phyloP scores from a whole-genome alignment of 78 protist genomes.

The Dictyostelium brefeldianum region DNA sequence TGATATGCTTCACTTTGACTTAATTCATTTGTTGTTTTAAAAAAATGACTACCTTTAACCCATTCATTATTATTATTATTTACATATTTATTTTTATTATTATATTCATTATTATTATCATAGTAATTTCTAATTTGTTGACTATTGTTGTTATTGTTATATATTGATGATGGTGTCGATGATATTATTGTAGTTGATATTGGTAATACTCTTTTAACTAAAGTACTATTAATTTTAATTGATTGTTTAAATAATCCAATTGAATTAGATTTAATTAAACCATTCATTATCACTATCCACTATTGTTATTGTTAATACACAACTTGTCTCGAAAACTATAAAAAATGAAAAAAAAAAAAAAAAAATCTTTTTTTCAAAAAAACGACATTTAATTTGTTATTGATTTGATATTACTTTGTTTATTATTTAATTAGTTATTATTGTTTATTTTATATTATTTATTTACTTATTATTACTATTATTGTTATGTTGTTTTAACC shows the following conservation, averaged over 20 bases:
- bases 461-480: not conserved
- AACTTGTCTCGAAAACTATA: not conserved
- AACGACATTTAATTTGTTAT: not conserved
- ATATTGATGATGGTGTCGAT: no score
- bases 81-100: no score
- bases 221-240: no score
- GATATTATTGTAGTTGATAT: no score
- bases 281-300: not conserved
- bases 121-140: no score
- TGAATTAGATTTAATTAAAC: not conserved
- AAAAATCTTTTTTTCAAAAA: not conserved
- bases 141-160: no score
- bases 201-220: no score
- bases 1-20: not conserved
- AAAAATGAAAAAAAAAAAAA: not conserved
- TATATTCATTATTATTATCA: no score
- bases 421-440: not conserved
- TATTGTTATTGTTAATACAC: no score
- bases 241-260: not conserved
- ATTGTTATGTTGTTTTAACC: constrained; percentile 2
- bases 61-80: not conserved
- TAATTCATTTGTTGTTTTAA: not conserved
- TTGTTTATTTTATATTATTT: not conserved
- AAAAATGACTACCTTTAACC: not conserved
- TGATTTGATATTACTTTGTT: not conserved